Conservation (phyloP, 306 rosid genomes). For the Urtica urens region DNA sequence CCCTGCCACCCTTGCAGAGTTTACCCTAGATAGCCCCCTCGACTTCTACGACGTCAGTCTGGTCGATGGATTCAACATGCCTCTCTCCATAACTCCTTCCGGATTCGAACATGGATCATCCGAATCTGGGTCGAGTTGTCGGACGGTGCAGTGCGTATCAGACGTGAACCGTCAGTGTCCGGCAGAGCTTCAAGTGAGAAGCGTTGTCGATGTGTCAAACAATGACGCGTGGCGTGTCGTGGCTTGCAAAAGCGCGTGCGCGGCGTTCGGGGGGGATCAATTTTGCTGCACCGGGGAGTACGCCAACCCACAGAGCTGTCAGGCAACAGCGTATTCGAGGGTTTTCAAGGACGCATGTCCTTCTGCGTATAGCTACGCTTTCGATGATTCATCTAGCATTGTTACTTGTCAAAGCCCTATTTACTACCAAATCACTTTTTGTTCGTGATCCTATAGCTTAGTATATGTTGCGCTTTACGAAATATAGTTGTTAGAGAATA, state of each 20-base stretch:
- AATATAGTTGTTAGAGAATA: no score
- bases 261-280: conserved; percentile 33
- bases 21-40: conserved; percentile 41
- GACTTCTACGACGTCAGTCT: conserved; percentile 60
- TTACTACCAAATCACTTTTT: no score
- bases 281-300: conserved; percentile 43
- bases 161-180: conserved; percentile 39
- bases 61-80: conserved; percentile 56
- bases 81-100: conserved; percentile 28
- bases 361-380: conserved; percentile 51
- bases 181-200: conserved; percentile 22
- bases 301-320: conserved; percentile 28
- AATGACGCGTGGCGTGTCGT: conserved; percentile 21
- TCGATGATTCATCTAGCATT: conserved; percentile 52
- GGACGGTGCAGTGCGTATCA: conserved; percentile 9
- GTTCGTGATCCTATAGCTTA: no score
- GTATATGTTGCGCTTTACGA: no score
- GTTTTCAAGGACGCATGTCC: conserved; percentile 52
- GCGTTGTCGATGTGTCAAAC: background rate
- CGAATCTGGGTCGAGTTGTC: conserved; percentile 22
- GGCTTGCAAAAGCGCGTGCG: conserved; percentile 49
- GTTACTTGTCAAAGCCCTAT: conserved; percentile 44
- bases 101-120: no score
- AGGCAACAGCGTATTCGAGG: conserved; percentile 34
- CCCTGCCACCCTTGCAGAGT: conserved; percentile 51